Percentiles rank a stretch among this genome's conserved stretches.
These are phyloP conservation scores for Pontederia paniculata DNA, from an alignment of 176 grass and related monocot species.

Conservation along the genomic window DNA sequence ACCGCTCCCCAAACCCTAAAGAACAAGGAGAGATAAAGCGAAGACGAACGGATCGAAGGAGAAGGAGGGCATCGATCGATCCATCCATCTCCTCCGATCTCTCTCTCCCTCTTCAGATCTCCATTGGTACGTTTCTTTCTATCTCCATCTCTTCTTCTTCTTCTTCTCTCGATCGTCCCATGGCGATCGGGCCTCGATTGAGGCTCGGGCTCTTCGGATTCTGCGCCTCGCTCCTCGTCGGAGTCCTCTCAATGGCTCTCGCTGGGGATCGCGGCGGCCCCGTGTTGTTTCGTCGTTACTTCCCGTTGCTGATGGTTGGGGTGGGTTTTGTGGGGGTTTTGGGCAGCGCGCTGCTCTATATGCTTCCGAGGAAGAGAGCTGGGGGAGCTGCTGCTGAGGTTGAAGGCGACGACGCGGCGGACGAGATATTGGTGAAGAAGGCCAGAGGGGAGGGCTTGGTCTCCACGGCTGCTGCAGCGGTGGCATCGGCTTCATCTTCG, in stretches of 20 bases:
- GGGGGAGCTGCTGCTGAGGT: constrained; percentile 19
- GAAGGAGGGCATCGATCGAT: not conserved
- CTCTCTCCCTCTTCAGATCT: constrained; percentile 4
- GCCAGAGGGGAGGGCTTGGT: constrained; percentile 13
- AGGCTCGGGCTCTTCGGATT: not conserved
- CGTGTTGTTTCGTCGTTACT: constrained; percentile 7
- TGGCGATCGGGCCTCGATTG: not conserved
- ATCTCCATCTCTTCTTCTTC: too few relatives aligned
- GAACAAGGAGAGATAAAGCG: not conserved
- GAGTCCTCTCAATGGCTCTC: not conserved
- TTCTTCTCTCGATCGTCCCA: not conserved
- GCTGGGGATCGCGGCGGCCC: not conserved
- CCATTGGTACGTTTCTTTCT: constrained; percentile 19
- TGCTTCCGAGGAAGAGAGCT: constrained; percentile 54
- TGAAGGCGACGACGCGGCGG: constrained; percentile 8
- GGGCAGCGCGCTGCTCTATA: constrained; percentile 53
- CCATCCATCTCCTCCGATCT: not conserved
- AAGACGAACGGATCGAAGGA: not conserved
- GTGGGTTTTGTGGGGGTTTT: constrained; percentile 43
- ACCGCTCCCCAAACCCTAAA: not conserved
- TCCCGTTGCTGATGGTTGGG: constrained; percentile 1
- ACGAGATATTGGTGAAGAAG: constrained; percentile 27
- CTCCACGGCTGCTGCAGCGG: constrained; percentile 3
- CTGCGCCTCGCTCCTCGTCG: too few relatives aligned
- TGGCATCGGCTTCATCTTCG: constrained; percentile 16